phyloP scores from a whole-genome alignment of 306 rosid genomes.

The Hippophae tibetana region DNA sequence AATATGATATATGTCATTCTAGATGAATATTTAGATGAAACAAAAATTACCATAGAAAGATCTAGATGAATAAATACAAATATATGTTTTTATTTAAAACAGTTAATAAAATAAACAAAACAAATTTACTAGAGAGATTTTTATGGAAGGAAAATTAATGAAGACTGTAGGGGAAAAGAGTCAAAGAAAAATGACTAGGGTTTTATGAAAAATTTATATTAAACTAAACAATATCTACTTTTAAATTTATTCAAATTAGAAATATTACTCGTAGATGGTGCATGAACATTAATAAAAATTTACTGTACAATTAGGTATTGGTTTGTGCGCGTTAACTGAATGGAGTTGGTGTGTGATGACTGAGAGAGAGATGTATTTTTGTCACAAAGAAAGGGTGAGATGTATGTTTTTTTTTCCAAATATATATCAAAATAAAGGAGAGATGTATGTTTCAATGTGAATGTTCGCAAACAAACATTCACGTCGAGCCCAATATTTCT shows the following conservation, averaged over 20 bases:
- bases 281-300: too few relatives aligned
- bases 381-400: conserved; percentile 13
- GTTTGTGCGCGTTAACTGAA: conserved; percentile 16
- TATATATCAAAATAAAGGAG: neutral
- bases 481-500: conserved; percentile 43
- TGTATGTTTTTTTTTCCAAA: too few relatives aligned
- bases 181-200: too few relatives aligned
- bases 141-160: too few relatives aligned
- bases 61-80: too few relatives aligned
- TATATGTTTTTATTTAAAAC: too few relatives aligned
- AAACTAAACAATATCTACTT: neutral
- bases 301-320: neutral
- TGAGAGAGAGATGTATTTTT: conserved; percentile 23
- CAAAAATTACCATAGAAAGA: too few relatives aligned
- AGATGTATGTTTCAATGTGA: conserved; percentile 46
- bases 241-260: conserved; percentile 7
- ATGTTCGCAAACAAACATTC: conserved; percentile 67
- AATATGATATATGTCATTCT: too few relatives aligned
- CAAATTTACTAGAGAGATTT: too few relatives aligned
- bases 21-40: too few relatives aligned
- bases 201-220: neutral
- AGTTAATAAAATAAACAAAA: too few relatives aligned
- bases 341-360: conserved; percentile 17
- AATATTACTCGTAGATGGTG: conserved; percentile 8
- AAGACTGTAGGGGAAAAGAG: too few relatives aligned